A percentile compares a stretch with the other conserved stretches of the same genome.
Evolutionary conservation across 2,329 filamentous ascomycete genomes (phyloP).

Genomic region (Hymenoscyphus fructigenus): DNA sequence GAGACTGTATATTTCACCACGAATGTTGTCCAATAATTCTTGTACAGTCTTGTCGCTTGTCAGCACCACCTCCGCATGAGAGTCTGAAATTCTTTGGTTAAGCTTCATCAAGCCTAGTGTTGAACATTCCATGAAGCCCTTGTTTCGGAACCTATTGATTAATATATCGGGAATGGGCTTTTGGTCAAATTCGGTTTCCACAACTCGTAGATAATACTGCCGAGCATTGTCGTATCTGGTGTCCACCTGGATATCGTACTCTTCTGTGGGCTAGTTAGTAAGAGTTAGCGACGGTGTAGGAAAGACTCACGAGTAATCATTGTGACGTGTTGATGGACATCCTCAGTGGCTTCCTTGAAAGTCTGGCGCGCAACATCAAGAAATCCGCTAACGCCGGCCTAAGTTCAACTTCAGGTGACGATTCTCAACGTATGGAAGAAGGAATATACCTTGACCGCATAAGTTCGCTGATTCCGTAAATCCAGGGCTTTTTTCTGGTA

Average conservation of each 20-base stretch:
- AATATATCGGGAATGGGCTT: conserved; percentile 64
- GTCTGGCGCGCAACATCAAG: conserved; percentile 86
- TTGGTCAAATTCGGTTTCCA: conserved; percentile 60
- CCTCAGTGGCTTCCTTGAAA: conserved; percentile 83
- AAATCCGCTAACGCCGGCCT: conserved; percentile 79
- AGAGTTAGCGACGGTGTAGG: background rate
- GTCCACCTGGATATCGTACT: conserved; percentile 57
- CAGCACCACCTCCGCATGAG: conserved; percentile 78
- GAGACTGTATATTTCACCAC: conserved; percentile 66
- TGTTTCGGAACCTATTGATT: conserved; percentile 73
- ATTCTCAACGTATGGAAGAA: background rate
- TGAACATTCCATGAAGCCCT: conserved; percentile 80
- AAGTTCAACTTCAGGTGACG: background rate
- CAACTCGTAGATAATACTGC: conserved; percentile 75
- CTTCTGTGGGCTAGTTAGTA: conserved; percentile 25
- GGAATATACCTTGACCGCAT: conserved; percentile 70
- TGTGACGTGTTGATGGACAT: conserved; percentile 70
- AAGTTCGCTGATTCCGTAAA: conserved; percentile 83
- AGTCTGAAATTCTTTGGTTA: conserved; percentile 74
- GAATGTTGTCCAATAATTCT: conserved; percentile 69
- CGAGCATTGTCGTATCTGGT: conserved; percentile 76
- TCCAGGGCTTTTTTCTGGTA: conserved; percentile 80
- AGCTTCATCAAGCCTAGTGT: conserved; percentile 81
- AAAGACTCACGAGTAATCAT: conserved; percentile 58
- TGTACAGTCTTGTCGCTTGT: conserved; percentile 79